Conservation (phyloP, 1,139 yeast genomes). For the Pichia sp. region DNA sequence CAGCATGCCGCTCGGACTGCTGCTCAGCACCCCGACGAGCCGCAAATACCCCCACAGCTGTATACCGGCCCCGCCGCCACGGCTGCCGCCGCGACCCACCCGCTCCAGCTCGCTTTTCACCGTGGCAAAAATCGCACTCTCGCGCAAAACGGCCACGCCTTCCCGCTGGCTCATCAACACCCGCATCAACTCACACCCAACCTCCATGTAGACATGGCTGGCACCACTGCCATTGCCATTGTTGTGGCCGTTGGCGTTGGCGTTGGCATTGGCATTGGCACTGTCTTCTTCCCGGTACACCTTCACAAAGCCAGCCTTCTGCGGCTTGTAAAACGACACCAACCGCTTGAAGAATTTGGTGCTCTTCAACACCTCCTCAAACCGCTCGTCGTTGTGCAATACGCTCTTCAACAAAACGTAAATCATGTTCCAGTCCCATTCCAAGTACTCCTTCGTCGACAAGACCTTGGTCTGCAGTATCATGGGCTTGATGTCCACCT, state of each 20-base stretch:
- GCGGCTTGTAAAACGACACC: slow-evolving; percentile 84
- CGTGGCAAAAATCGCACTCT: neutral
- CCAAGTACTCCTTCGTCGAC: slow-evolving; percentile 68
- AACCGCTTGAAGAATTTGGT: slow-evolving; percentile 83
- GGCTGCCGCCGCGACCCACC: neutral
- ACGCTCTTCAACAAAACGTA: slow-evolving; percentile 75
- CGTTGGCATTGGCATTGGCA: too few species aligned
- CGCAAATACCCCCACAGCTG: neutral
- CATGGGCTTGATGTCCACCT: slow-evolving; percentile 58
- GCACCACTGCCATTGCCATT: neutral
- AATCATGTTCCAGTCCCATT: slow-evolving; percentile 84
- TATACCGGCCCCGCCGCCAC: too few species aligned
- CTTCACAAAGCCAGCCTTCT: slow-evolving; percentile 48
- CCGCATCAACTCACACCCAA: neutral
- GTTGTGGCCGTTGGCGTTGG: too few species aligned
- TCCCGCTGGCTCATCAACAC: neutral
- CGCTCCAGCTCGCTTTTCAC: neutral
- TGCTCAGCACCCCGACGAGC: neutral
- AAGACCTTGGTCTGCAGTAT: slow-evolving; percentile 65
- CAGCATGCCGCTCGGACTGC: too few species aligned
- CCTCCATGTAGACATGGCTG: neutral
- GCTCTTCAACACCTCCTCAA: slow-evolving; percentile 72
- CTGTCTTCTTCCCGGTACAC: neutral
- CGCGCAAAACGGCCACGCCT: neutral
- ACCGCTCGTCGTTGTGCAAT: slow-evolving; percentile 55